Evolutionary conservation across 139 green algal species (phyloP), one percentile per base, ranked within the genome.

Genomic region (Raphidocelis subcapitata): DNA sequence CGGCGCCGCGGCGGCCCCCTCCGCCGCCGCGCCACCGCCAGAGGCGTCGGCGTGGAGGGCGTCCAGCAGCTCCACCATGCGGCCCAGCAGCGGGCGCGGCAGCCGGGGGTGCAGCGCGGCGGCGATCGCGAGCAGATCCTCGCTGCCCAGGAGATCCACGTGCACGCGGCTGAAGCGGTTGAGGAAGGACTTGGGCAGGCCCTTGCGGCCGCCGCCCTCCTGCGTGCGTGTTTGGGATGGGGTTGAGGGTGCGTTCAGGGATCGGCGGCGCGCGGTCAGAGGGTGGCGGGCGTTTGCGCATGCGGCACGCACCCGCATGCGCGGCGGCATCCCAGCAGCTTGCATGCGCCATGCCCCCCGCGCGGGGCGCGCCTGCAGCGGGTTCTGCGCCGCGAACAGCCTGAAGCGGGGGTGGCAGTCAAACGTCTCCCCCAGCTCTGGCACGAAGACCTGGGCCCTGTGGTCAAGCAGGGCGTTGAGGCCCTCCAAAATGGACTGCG

Each of bases 381-480:
- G 90, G 75, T 98, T 98, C 81, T 98, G 94, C 15, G 91, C 92
- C 0, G 81, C 93, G 80, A 97, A 97, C 46, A 97, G 70, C 20
- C 91, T 82, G 82, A 99, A 99, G 36, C 77, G 73, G 4, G 85
- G 83, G 24, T 91, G 85, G 73, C 83, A 92, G 28, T 65, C 57
- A 75, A 97, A 97, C 4, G 81, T 90, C 29, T 79, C 57, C 18
- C 80, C 84, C 23, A 99, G 87, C 80, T 99, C 95, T 0, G 95
- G 93, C 14, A 99, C 94, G 82, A 97, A 99, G 8, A 98, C 85
- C 79, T 97, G 88, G 18, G 76, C 74, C 26, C 96, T 80, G 84
- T 99, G 96, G 83, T 99, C 96, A 67, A 99, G 90, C 62, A 97
- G 69, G 0, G 93, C 89, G 67, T 99, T 99, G 41, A 99, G 87